These are phyloP conservation scores for Podaxis mareebaensis DNA, from an alignment of 768 basidiomycete genomes.

Conservation along the genomic window DNA sequence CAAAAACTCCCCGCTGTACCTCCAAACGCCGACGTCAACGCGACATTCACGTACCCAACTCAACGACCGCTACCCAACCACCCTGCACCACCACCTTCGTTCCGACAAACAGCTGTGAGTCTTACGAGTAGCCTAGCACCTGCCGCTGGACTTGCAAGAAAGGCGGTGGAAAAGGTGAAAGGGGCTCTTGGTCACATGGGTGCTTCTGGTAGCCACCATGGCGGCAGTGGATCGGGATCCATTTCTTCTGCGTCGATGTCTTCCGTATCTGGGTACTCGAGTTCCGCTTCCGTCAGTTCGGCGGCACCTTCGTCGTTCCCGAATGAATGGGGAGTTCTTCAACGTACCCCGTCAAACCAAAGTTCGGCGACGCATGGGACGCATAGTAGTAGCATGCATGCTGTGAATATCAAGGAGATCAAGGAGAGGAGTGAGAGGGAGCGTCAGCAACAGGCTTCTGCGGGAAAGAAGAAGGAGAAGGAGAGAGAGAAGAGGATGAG, in stretches of 20 bases:
- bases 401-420: slow-evolving; percentile 16
- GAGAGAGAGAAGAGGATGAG: slow-evolving; percentile 34
- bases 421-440: slow-evolving; percentile 12
- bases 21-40: slow-evolving; percentile 19
- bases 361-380: slow-evolving; percentile 21
- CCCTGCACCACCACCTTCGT: slow-evolving; percentile 26
- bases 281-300: slow-evolving; percentile 21
- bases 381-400: slow-evolving; percentile 11
- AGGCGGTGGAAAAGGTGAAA: slow-evolving; percentile 78
- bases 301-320: slow-evolving; percentile 40
- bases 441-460: not conserved
- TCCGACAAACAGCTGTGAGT: slow-evolving; percentile 60
- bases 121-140: slow-evolving; percentile 69
- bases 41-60: slow-evolving; percentile 12
- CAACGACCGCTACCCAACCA: slow-evolving; percentile 12
- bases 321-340: slow-evolving; percentile 28
- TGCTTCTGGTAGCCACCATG: slow-evolving; percentile 19
- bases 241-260: slow-evolving; percentile 45
- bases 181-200: slow-evolving; percentile 53
- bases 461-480: slow-evolving; percentile 10
- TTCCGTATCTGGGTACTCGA: slow-evolving; percentile 8
- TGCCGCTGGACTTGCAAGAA: slow-evolving; percentile 72
- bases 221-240: slow-evolving; percentile 35
- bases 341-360: slow-evolving; percentile 41
- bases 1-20: slow-evolving; percentile 24